Evolutionary conservation across 768 basidiomycete species (phyloP).

Genomic region (Auricularia cornea): DNA sequence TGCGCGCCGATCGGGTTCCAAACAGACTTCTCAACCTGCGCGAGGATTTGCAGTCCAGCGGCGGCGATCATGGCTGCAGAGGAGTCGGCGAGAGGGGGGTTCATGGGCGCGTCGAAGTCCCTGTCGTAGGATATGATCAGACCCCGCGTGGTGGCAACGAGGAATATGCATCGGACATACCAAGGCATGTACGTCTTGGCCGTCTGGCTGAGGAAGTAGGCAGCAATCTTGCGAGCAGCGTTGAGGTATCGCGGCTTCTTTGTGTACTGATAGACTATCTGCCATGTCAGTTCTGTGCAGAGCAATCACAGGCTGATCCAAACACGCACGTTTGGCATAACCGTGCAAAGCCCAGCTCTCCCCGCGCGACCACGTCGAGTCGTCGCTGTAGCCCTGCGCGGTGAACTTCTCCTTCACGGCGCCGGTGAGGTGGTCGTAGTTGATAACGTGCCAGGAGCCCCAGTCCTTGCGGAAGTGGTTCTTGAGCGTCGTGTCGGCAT

Average conservation of each 20-base stretch:
- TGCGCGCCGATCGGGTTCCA: conserved; percentile 2
- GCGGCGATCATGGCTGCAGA: conserved; percentile 10
- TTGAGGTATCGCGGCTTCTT: conserved; percentile 10
- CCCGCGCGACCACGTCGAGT: conserved; percentile 60
- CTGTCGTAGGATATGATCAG: no score
- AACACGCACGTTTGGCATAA: conserved; percentile 52
- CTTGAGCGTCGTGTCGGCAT: conserved; percentile 16
- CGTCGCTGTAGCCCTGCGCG: not conserved
- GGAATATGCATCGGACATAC: no score
- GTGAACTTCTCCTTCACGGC: not conserved
- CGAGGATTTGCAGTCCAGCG: conserved; percentile 2
- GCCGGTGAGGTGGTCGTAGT: not conserved
- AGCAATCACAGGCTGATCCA: not conserved
- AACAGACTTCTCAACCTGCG: conserved; percentile 1
- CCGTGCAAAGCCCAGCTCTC: conserved; percentile 68
- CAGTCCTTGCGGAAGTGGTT: conserved; percentile 14
- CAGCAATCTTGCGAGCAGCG: conserved; percentile 9
- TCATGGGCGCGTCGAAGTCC: conserved; percentile 9
- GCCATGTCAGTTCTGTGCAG: not conserved
- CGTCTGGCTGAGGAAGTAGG: not conserved
- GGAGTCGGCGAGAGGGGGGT: conserved; percentile 3
- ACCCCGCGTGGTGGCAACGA: no score
- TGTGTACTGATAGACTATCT: conserved; percentile 13
- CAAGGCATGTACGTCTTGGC: not conserved
- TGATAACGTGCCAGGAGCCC: not conserved